These are phyloP conservation scores for Solanum etuberosum DNA, from an alignment of 257 asterid genomes.

Conservation along the genomic window DNA sequence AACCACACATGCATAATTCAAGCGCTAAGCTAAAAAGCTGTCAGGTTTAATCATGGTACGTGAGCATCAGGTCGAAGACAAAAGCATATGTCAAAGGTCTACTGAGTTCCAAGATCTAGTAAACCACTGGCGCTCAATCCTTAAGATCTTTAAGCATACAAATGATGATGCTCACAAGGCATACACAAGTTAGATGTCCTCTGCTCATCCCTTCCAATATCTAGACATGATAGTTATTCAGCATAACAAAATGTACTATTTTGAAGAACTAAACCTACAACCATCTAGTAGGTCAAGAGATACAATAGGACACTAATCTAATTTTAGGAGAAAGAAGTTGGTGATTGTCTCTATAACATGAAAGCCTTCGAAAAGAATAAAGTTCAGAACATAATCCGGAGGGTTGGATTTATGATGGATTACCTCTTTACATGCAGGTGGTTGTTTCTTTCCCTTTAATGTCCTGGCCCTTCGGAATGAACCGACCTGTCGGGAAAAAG, in stretches of 20 bases:
- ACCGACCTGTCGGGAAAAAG: constrained; percentile 49
- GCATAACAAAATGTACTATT: background rate
- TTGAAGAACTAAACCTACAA: background rate
- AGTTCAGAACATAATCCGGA: background rate
- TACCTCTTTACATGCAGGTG: constrained; percentile 76
- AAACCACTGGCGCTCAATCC: background rate
- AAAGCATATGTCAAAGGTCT: background rate
- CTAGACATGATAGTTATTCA: background rate
- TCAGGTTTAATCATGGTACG: background rate
- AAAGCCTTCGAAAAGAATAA: background rate
- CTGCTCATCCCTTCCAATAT: background rate
- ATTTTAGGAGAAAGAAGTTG: background rate
- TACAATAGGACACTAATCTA: background rate
- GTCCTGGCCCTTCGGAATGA: constrained; percentile 54
- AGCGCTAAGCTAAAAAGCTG: background rate
- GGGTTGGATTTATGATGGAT: background rate
- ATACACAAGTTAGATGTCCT: background rate
- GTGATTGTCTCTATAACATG: background rate
- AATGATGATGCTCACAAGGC: background rate
- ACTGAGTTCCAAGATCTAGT: background rate
- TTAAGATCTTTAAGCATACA: background rate
- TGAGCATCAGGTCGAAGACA: background rate
- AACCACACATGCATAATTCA: background rate
- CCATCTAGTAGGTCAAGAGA: background rate
- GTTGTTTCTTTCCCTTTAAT: constrained; percentile 53